Conservation (phyloP, 2,329 filamentous ascomycete species). For the Hypomyces perniciosus region DNA sequence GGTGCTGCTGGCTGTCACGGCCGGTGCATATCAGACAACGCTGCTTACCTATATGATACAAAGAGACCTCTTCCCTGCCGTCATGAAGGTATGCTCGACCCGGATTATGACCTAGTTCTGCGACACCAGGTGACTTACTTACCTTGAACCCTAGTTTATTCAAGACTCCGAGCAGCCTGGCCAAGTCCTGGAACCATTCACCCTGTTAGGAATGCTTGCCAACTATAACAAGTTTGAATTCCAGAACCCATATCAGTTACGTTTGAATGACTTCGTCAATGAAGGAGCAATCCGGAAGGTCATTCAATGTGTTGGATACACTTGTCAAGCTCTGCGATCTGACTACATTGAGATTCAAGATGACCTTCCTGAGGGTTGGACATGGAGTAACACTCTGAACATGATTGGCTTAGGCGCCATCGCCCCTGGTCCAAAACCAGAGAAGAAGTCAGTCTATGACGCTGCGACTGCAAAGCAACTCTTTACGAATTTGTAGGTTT, state of each 20-base stretch:
- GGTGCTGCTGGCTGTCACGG: constrained; percentile 75
- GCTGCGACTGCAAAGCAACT: constrained; percentile 76
- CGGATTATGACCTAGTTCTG: too few relatives aligned
- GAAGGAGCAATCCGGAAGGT: constrained; percentile 80
- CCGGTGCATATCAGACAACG: constrained; percentile 93
- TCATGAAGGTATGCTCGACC: constrained; percentile 70
- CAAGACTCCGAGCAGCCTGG: constrained; percentile 66
- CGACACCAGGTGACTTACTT: constrained; percentile 2
- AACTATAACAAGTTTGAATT: constrained; percentile 99
- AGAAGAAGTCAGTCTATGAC: constrained; percentile 54
- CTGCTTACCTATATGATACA: constrained; percentile 93
- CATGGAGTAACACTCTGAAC: constrained; percentile 68
- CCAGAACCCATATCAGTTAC: constrained; percentile 89
- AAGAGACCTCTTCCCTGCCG: constrained; percentile 82
- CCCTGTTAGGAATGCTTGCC: constrained; percentile 76
- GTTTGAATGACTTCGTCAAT: constrained; percentile 93
- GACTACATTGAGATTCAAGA: constrained; percentile 84
- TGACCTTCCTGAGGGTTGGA: constrained; percentile 87
- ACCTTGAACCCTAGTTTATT: constrained; percentile 53
- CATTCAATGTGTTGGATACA: constrained; percentile 66
- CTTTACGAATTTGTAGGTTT: constrained; percentile 65
- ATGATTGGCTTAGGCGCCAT: constrained; percentile 80
- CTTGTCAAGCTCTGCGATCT: constrained; percentile 61
- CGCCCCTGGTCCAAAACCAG: constrained; percentile 60
- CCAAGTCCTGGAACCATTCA: constrained; percentile 67